Evolutionary conservation across 2,329 filamentous ascomycete genomes (phyloP).

Genomic region (Metarhizium sp.): DNA sequence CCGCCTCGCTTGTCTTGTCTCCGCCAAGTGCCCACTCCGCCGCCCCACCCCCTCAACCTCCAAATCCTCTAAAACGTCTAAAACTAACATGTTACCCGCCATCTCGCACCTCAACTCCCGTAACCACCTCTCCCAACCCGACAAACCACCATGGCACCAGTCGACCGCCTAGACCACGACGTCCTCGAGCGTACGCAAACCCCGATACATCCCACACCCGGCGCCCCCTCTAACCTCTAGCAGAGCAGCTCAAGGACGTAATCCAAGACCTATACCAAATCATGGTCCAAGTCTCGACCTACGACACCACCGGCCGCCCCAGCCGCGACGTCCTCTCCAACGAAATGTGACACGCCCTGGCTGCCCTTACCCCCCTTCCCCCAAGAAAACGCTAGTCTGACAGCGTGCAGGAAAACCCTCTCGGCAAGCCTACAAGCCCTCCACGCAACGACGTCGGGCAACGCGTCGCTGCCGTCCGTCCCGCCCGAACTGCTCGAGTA

Average conservation of each 20-base stretch:
- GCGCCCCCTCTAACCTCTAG: neutral
- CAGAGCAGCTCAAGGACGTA: conserved; percentile 51
- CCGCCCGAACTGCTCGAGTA: conserved; percentile 58
- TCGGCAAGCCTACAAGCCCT: conserved; percentile 28
- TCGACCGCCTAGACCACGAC: conserved; percentile 28
- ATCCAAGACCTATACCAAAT: conserved; percentile 56
- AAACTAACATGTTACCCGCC: too few relatives aligned
- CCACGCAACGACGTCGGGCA: conserved; percentile 30
- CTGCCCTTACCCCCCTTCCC: too few relatives aligned
- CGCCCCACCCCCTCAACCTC: too few relatives aligned
- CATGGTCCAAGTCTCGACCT: conserved; percentile 53
- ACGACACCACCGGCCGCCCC: conserved; percentile 43
- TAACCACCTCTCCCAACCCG: neutral
- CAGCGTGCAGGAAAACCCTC: conserved; percentile 25
- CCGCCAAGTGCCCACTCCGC: neutral
- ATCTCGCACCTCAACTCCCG: conserved; percentile 21
- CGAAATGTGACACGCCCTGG: conserved; percentile 32
- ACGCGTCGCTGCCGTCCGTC: conserved; percentile 36
- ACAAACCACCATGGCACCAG: conserved; percentile 28
- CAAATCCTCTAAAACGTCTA: too few relatives aligned
- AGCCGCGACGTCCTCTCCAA: conserved; percentile 46
- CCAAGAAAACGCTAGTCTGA: neutral
- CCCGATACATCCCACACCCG: neutral
- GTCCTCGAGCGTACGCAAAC: conserved; percentile 29
- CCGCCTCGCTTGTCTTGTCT: too few relatives aligned